phyloP scores from a whole-genome alignment of 2,329 filamentous ascomycete species.

The Hymenoscyphus infarciens region DNA sequence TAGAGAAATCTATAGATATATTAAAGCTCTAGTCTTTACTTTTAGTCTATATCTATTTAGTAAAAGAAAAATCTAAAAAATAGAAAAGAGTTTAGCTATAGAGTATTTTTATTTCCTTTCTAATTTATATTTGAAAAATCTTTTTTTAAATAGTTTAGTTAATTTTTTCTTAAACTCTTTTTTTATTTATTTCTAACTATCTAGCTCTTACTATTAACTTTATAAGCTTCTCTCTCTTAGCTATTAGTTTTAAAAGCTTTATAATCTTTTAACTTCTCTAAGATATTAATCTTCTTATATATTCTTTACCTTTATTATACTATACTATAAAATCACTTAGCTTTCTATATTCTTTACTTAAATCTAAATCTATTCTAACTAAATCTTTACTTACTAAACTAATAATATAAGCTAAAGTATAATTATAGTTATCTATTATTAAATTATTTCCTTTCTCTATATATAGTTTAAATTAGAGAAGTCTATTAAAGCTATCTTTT shows the following conservation, averaged over 20 bases:
- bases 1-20: background rate
- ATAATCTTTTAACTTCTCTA: conserved; percentile 42
- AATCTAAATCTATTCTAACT: conserved; percentile 37
- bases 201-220: conserved; percentile 39
- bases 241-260: conserved; percentile 39
- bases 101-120: background rate
- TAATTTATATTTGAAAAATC: conserved; percentile 23
- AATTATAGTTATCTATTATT: conserved; percentile 39
- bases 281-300: conserved; percentile 38
- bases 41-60: background rate
- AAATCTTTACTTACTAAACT: conserved; percentile 43
- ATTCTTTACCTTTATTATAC: conserved; percentile 43
- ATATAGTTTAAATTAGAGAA: conserved; percentile 40
- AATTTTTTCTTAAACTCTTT: no score
- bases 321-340: conserved; percentile 41
- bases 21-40: background rate
- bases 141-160: conserved; percentile 39
- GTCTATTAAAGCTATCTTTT: conserved; percentile 39
- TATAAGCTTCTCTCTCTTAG: conserved; percentile 36
- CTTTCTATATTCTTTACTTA: conserved; percentile 39
- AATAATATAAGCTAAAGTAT: conserved; percentile 38
- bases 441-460: conserved; percentile 41
- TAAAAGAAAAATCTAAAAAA: background rate
- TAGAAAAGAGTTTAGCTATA: background rate
- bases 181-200: no score